Percentiles rank a stretch among this genome's conserved stretches.
phyloP scores from a whole-genome alignment of 2,329 filamentous ascomycete species.

The Capronia americana region DNA sequence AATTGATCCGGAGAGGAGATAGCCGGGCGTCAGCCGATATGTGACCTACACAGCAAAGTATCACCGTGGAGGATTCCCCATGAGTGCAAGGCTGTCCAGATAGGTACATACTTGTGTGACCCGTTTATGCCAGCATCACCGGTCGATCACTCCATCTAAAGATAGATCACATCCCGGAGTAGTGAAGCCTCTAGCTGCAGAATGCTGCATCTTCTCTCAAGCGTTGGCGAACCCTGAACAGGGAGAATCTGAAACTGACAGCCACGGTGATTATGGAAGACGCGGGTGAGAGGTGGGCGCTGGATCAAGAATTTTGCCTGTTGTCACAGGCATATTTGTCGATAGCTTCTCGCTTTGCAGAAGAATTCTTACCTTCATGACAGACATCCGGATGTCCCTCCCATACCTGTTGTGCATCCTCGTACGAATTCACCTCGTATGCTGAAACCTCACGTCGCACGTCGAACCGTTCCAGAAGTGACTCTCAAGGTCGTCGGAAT shows the following conservation, averaged over 20 bases:
- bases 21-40: not conserved
- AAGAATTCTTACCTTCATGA: not conserved
- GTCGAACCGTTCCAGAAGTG: not conserved
- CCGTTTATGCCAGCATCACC: not conserved
- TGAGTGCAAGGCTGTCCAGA: not conserved
- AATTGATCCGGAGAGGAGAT: not conserved
- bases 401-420: not conserved
- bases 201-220: not conserved
- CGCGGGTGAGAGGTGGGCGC: not conserved
- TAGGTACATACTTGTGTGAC: not conserved
- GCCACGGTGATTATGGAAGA: not conserved
- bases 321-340: not conserved
- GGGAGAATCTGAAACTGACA: not conserved
- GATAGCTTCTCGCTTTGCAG: not conserved
- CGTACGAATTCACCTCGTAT: not conserved
- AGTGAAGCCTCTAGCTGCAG: not conserved
- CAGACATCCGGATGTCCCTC: not conserved
- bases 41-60: not conserved
- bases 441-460: not conserved
- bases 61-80: not conserved
- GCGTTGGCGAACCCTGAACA: not conserved
- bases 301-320: not conserved
- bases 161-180: not conserved
- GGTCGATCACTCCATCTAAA: not conserved
- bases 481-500: not conserved